Evolutionary conservation across 257 asterid genomes (phyloP).

Genomic region (Salvia splendens): DNA sequence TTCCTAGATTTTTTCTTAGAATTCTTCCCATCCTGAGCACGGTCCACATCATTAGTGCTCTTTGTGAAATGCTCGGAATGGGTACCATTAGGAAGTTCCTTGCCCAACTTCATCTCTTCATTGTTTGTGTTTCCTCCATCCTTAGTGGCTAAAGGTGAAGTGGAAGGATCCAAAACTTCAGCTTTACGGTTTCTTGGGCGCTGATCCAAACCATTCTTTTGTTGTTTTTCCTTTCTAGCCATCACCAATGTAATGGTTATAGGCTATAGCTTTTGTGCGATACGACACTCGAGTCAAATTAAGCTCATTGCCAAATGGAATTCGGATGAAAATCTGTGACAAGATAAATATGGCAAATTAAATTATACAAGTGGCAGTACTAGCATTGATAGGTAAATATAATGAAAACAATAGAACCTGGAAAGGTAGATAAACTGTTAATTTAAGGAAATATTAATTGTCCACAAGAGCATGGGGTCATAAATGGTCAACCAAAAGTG

Average conservation of each 20-base stretch:
- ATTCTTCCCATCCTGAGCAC: constrained; percentile 46
- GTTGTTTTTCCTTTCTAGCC: constrained; percentile 67
- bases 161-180: constrained; percentile 45
- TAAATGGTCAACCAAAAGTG: constrained; percentile 8
- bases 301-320: constrained; percentile 30
- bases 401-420: constrained; percentile 17
- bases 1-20: constrained; percentile 52
- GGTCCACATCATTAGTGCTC: constrained; percentile 37
- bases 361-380: constrained; percentile 3
- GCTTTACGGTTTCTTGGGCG: constrained; percentile 42
- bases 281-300: constrained; percentile 26
- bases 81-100: constrained; percentile 47
- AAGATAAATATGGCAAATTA: constrained; percentile 10
- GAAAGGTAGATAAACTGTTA: constrained; percentile 8
- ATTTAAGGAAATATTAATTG: constrained; percentile 1
- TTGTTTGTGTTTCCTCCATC: constrained; percentile 43
- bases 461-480: constrained; percentile 3
- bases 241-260: constrained; percentile 33
- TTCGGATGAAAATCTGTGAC: constrained; percentile 32
- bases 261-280: constrained; percentile 1
- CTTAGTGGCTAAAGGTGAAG: constrained; percentile 44
- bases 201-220: constrained; percentile 52
- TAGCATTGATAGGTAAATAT: constrained; percentile 9
- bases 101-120: constrained; percentile 34
- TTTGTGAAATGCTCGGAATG: constrained; percentile 40